Evolutionary conservation across 129 eudicot species (phyloP), one percentile per base, ranked within the genome.

Genomic region (Arctium minus): DNA sequence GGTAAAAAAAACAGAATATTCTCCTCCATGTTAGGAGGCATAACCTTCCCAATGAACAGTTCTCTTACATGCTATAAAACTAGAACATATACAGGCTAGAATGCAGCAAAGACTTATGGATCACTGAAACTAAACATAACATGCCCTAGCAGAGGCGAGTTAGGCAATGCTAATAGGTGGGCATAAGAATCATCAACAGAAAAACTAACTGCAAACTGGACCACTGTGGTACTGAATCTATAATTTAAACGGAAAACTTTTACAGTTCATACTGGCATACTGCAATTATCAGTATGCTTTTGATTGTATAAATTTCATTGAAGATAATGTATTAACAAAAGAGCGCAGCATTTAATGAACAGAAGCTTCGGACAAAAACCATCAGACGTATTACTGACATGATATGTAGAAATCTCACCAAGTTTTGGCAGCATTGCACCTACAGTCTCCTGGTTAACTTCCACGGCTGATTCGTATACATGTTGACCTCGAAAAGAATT

Each of bases 361-460:
- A 44, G 70, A 44, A 73, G 13, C 38, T 44, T 70, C 13, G 39
- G 13, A 67, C 31, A 4, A 12, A 74, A 42, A 42, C 29, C 8
- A 40, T 17, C 13, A 27, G 38, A 56, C 10, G 12, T 8, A 72
- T 10, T 32, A 70, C 38, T 42, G 73, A 53, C 71, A 82, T 18
- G 53, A 30, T 15, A 38, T 71, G 76, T 44, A 62, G 46, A 75
- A 64, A 40, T 75, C 85, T 83, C 79, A 92, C 97, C 97, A 84
- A 94, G 97, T 89, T 89, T 92, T 32, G 97, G 98, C 18, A 94
- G 90, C 98, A 94, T 94, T 76, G 98, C 97, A 71, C 84, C 88
- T 83, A 94, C 91, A 60, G 98, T 94, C 73, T 94, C 97, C 36
- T 93, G 90, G 88, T 89, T 88, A 30, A 89, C 94, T 81, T 82